phyloP scores from a whole-genome alignment of 495 filamentous ascomycete species.

The Aspergillus coremiiformis region DNA sequence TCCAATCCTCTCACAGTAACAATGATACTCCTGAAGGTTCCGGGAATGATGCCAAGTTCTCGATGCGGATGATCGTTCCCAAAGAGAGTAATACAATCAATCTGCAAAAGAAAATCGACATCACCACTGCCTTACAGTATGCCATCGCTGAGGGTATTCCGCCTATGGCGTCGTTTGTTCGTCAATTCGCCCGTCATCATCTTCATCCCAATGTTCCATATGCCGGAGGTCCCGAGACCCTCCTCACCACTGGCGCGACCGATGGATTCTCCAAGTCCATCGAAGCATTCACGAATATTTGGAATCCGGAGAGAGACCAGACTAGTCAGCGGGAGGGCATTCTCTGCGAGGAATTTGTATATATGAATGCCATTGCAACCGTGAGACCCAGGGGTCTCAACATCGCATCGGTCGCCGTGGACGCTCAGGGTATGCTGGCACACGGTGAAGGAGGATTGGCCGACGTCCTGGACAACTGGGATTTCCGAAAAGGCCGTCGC shows the following conservation, averaged over 20 bases:
- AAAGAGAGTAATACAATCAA: constrained; percentile 51
- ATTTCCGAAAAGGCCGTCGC: constrained; percentile 58
- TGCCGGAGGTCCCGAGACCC: constrained; percentile 61
- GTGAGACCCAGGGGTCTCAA: constrained; percentile 62
- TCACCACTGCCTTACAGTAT: constrained; percentile 80
- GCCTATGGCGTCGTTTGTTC: constrained; percentile 64
- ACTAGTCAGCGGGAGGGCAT: constrained; percentile 61
- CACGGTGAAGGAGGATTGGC: constrained; percentile 62
- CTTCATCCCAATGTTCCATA: constrained; percentile 81
- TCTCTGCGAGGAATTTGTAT: constrained; percentile 70
- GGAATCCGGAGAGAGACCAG: constrained; percentile 60
- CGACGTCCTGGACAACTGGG: constrained; percentile 78
- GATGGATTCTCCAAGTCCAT: constrained; percentile 77
- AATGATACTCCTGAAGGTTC: constrained; percentile 42
- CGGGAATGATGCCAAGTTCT: constrained; percentile 18
- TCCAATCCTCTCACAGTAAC: constrained; percentile 57
- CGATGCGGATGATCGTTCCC: constrained; percentile 59
- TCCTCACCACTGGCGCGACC: constrained; percentile 71
- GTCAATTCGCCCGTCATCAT: constrained; percentile 66
- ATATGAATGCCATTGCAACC: constrained; percentile 64
- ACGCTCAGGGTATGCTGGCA: constrained; percentile 66
- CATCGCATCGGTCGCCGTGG: constrained; percentile 63
- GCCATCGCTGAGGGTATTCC: constrained; percentile 70
- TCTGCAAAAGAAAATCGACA: constrained; percentile 61
- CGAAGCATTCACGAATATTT: constrained; percentile 63